These are phyloP conservation scores for Aphanomyces invadans DNA, from an alignment of 352 stramenopile species.

Conservation along the genomic window DNA sequence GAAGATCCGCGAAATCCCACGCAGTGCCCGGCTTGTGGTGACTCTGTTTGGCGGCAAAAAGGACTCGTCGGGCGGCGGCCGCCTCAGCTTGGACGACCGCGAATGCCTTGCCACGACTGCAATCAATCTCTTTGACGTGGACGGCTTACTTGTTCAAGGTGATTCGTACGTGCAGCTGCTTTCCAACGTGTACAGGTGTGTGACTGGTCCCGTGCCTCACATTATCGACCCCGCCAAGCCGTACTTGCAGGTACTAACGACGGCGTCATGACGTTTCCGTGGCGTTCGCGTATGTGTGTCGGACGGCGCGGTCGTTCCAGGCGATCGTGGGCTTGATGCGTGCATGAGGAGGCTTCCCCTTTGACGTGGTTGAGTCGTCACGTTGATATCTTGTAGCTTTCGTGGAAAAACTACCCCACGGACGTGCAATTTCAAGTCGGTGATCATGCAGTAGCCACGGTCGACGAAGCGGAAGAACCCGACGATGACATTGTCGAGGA, in stretches of 20 bases:
- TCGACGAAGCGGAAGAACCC: constrained; percentile 4
- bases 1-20: constrained; percentile 56
- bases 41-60: constrained; percentile 61
- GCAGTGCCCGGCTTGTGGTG: constrained; percentile 67
- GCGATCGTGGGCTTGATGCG: too few relatives aligned
- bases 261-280: too few relatives aligned
- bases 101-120: constrained; percentile 35
- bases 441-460: not conserved
- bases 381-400: constrained; percentile 8
- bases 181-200: constrained; percentile 7
- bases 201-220: constrained; percentile 12
- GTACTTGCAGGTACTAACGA: constrained; percentile 48
- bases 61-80: constrained; percentile 30
- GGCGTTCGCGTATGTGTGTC: constrained; percentile 32
- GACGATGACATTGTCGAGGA: not conserved
- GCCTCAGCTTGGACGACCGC: constrained; percentile 39
- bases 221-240: constrained; percentile 10
- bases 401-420: constrained; percentile 29
- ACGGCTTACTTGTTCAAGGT: constrained; percentile 16
- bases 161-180: constrained; percentile 9
- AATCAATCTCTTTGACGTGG: constrained; percentile 20
- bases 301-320: too few relatives aligned
- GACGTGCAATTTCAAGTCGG: constrained; percentile 22
- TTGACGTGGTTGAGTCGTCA: not conserved
- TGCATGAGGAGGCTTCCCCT: too few relatives aligned